Conservation (phyloP, 495 filamentous ascomycete species). For the Neurospora sp. region DNA sequence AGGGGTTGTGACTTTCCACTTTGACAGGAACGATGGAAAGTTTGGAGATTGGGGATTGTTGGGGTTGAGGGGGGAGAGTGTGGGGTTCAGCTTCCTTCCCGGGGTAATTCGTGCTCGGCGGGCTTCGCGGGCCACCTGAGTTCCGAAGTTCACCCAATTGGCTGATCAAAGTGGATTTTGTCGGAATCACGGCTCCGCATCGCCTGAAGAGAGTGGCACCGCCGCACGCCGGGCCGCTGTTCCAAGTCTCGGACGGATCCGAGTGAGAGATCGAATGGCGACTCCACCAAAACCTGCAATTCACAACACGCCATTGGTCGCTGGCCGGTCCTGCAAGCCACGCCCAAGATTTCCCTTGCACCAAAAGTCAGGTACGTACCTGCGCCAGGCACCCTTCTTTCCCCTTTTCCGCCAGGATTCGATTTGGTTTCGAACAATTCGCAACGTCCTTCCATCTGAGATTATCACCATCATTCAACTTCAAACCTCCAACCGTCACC, state of each 20-base stretch:
- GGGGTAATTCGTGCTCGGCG: neutral
- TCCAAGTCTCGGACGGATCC: conserved; percentile 18
- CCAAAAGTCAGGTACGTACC: neutral
- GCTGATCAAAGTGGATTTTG: neutral
- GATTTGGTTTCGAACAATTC: neutral
- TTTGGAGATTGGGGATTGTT: neutral
- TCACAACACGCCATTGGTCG: neutral
- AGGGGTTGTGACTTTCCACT: neutral
- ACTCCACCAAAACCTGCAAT: neutral
- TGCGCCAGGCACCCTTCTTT: neutral
- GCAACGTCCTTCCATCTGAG: neutral
- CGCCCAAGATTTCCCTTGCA: neutral
- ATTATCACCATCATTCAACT: neutral
- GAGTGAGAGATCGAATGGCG: neutral
- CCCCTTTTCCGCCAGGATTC: neutral
- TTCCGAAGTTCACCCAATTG: neutral
- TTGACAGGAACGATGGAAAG: neutral
- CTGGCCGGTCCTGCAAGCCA: neutral
- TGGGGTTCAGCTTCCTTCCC: neutral
- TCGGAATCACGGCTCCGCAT: conserved; percentile 28
- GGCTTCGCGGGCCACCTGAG: neutral
- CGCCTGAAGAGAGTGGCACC: conserved; percentile 25
- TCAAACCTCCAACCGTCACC: neutral
- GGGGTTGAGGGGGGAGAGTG: neutral
- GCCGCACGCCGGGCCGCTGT: conserved; percentile 24